These are phyloP conservation scores for Sarcomyxa edulis DNA, from an alignment of 768 basidiomycete genomes.

Conservation along the genomic window DNA sequence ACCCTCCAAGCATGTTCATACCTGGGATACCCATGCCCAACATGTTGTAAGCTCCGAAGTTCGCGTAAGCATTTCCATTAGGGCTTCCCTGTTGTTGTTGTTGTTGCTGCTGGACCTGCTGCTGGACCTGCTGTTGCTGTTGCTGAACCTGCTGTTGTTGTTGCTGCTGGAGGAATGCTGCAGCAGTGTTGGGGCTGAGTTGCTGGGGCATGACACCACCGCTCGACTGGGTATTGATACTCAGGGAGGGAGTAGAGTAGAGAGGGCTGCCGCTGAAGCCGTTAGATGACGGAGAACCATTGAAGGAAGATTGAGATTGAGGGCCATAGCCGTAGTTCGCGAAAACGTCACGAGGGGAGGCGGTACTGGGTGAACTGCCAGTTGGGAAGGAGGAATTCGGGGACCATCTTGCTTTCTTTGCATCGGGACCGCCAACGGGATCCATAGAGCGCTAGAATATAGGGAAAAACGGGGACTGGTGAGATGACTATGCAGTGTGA, in stretches of 20 bases:
- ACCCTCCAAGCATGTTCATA: constrained; percentile 67
- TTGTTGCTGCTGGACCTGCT: constrained; percentile 35
- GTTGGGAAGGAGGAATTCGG: constrained; percentile 50
- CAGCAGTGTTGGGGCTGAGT: constrained; percentile 65
- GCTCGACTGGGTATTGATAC: constrained; percentile 58
- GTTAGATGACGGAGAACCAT: constrained; percentile 38
- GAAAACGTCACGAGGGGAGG: constrained; percentile 60
- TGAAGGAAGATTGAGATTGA: constrained; percentile 53
- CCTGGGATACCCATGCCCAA: constrained; percentile 75
- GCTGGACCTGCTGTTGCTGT: constrained; percentile 42
- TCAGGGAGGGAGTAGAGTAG: constrained; percentile 69
- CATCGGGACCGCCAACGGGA: constrained; percentile 72
- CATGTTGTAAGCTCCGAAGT: constrained; percentile 71
- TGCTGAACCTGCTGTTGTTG: constrained; percentile 40
- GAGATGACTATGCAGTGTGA: constrained; percentile 6
- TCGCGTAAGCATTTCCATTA: constrained; percentile 45
- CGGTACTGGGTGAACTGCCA: constrained; percentile 23
- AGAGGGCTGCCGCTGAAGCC: constrained; percentile 52
- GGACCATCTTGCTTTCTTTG: constrained; percentile 90
- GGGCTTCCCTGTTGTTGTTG: constrained; percentile 22
- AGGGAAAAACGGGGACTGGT: constrained; percentile 3
- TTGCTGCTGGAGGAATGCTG: constrained; percentile 44
- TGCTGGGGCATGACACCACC: constrained; percentile 47
- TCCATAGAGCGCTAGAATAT: constrained; percentile 76
- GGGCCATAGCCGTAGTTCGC: constrained; percentile 87